These are phyloP conservation scores for Fusarium hostae DNA, from an alignment of 2,329 filamentous ascomycete species.

Conservation along the genomic window DNA sequence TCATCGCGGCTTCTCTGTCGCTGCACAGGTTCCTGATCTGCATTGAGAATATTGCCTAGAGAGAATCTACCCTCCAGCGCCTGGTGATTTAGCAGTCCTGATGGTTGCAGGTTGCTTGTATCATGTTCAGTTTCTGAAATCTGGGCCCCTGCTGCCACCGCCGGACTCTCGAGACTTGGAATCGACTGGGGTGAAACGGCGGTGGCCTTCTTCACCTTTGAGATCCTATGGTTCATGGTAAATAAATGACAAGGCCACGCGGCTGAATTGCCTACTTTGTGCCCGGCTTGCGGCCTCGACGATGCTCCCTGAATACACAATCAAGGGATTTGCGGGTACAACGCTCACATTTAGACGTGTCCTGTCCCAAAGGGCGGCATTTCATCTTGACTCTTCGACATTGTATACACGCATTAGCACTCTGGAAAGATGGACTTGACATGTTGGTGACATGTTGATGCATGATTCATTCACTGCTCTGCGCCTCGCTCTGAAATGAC, in stretches of 20 bases:
- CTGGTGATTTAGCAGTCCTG: not conserved
- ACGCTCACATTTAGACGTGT: not conserved
- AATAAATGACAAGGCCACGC: fast-evolving
- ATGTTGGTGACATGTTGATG: fast-evolving
- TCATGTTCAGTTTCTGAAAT: not conserved
- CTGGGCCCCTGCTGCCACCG: not conserved
- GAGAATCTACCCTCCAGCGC: not conserved
- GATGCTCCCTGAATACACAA: not conserved
- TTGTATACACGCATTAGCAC: not conserved
- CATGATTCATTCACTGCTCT: not conserved
- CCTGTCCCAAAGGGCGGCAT: not conserved
- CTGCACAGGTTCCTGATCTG: not conserved
- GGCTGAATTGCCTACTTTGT: not conserved
- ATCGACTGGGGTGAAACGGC: not conserved
- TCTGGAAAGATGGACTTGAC: not conserved
- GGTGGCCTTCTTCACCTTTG: not conserved
- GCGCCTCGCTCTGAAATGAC: not conserved
- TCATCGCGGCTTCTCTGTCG: not conserved
- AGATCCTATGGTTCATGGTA: not conserved
- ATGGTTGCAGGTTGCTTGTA: not conserved
- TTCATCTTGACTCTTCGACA: conserved; percentile 1
- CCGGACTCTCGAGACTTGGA: not conserved
- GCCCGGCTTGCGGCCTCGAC: not conserved
- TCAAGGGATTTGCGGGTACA: not conserved
- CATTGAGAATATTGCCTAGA: not conserved